Evolutionary conservation across 1,139 yeast species (phyloP).

Genomic region (Yamadazyma sp.): DNA sequence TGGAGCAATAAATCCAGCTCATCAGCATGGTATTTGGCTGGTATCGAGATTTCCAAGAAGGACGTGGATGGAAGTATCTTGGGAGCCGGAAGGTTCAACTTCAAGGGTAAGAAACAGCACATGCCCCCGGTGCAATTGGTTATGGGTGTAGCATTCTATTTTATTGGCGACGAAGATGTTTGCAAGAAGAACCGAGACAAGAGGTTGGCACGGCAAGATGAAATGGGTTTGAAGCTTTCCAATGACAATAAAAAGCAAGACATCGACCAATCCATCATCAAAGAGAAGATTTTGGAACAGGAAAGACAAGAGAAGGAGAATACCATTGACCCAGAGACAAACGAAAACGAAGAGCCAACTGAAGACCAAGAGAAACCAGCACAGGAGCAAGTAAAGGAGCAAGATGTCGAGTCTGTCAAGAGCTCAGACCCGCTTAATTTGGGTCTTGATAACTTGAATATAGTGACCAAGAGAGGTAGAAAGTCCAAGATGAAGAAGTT

Average conservation of each 20-base stretch:
- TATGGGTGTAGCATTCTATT: constrained; percentile 85
- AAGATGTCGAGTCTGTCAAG: constrained; percentile 7
- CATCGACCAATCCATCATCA: constrained; percentile 21
- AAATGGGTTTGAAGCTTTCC: constrained; percentile 45
- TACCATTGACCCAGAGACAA: constrained; percentile 11
- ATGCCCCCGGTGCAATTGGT: constrained; percentile 83
- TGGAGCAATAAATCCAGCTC: constrained; percentile 85
- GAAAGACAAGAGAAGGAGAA: constrained; percentile 14
- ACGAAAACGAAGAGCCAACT: constrained; percentile 12
- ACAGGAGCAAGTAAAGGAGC: constrained; percentile 7
- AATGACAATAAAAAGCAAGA: constrained; percentile 38
- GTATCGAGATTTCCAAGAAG: constrained; percentile 63
- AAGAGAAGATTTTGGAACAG: constrained; percentile 14
- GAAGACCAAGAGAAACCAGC: constrained; percentile 6
- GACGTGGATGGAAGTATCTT: constrained; percentile 66
- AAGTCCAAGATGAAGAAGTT: constrained; percentile 82
- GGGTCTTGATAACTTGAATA: constrained; percentile 14
- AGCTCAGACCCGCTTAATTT: constrained; percentile 10
- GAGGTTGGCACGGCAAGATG: constrained; percentile 42
- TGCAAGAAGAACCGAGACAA: constrained; percentile 38
- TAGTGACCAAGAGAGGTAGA: constrained; percentile 63
- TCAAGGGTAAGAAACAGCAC: constrained; percentile 55
- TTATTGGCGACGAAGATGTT: constrained; percentile 65
- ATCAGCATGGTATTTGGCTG: constrained; percentile 82
- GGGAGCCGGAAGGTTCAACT: constrained; percentile 62